These are phyloP conservation scores for Leccinum uliginosum DNA, from an alignment of 768 basidiomycete species.

Conservation along the genomic window DNA sequence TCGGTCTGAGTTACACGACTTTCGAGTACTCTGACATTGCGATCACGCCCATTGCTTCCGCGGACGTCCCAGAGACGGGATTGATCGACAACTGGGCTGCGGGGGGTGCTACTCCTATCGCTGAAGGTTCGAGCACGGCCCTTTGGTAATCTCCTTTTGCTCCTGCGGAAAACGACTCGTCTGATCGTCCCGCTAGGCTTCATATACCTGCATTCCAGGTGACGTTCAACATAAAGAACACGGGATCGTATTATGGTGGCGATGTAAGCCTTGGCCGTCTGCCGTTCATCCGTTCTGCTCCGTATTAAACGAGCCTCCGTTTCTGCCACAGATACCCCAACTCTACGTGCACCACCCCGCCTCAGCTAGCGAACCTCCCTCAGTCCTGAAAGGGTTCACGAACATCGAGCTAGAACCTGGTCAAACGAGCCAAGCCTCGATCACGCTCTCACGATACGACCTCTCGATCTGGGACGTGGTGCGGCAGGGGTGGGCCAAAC, in stretches of 20 bases:
- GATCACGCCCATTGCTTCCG: conserved; percentile 38
- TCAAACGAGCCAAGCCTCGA: conserved; percentile 41
- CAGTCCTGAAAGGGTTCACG: conserved; percentile 66
- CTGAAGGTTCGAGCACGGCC: conserved; percentile 56
- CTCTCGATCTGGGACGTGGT: conserved; percentile 73
- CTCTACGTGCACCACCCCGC: conserved; percentile 67
- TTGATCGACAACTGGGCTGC: conserved; percentile 53
- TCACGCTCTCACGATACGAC: conserved; percentile 65
- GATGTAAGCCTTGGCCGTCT: conserved; percentile 43
- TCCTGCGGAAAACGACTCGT: neutral
- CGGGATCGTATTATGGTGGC: conserved; percentile 53
- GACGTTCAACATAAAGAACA: conserved; percentile 63
- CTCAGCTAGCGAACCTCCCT: conserved; percentile 65
- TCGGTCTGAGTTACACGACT: conserved; percentile 79
- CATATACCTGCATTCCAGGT: conserved; percentile 62
- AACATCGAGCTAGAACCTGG: conserved; percentile 49
- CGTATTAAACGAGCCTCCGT: neutral
- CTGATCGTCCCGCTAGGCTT: conserved; percentile 38
- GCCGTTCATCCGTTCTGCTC: neutral
- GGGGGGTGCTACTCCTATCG: conserved; percentile 51
- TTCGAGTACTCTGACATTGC: conserved; percentile 67
- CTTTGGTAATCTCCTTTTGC: conserved; percentile 43
- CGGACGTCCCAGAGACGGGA: conserved; percentile 27
- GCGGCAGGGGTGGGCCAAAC: conserved; percentile 71
- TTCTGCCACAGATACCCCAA: conserved; percentile 56